Percentiles rank a stretch among this genome's conserved stretches.
These are phyloP conservation scores for Aspergillus melleus DNA, from an alignment of 2,329 filamentous ascomycete genomes.

Conservation along the genomic window DNA sequence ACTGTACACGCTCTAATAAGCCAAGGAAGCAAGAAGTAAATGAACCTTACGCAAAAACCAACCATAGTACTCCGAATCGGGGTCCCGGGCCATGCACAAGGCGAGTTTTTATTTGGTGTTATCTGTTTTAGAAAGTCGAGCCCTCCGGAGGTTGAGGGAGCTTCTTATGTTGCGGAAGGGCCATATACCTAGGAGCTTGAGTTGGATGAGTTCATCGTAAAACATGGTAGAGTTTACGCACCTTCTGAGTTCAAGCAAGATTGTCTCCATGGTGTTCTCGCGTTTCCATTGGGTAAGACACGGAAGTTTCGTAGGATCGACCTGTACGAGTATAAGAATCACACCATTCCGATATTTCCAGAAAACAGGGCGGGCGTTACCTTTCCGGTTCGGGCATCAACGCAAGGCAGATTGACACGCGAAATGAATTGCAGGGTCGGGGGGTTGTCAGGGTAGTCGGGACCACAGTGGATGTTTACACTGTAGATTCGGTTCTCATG, in stretches of 20 bases:
- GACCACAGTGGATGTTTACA: conserved; percentile 92
- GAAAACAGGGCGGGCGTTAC: conserved; percentile 41
- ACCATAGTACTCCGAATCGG: conserved; percentile 33
- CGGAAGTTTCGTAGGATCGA: conserved; percentile 79
- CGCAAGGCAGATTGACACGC: conserved; percentile 94
- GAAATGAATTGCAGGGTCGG: conserved; percentile 91
- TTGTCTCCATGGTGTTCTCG: conserved; percentile 92
- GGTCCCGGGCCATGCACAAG: conserved; percentile 22
- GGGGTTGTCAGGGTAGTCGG: conserved; percentile 83
- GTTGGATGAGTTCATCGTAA: conserved; percentile 30
- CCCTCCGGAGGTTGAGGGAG: conserved; percentile 91
- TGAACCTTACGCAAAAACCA: conserved; percentile 24
- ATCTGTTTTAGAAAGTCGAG: conserved; percentile 55
- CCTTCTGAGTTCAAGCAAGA: conserved; percentile 83
- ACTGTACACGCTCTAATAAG: conserved; percentile 38
- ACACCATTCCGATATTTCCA: background rate
- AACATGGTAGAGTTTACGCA: too few species aligned
- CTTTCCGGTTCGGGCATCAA: conserved; percentile 75
- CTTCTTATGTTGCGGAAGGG: conserved; percentile 87
- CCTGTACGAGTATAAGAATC: conserved; percentile 46
- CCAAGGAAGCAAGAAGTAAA: conserved; percentile 21
- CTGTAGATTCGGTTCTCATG: conserved; percentile 99
- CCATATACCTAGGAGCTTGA: conserved; percentile 75
- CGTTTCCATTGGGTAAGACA: conserved; percentile 89
- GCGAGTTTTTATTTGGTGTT: conserved; percentile 1